These are phyloP conservation scores for Auricularia auricula-judae DNA, from an alignment of 768 basidiomycete species.

Conservation along the genomic window DNA sequence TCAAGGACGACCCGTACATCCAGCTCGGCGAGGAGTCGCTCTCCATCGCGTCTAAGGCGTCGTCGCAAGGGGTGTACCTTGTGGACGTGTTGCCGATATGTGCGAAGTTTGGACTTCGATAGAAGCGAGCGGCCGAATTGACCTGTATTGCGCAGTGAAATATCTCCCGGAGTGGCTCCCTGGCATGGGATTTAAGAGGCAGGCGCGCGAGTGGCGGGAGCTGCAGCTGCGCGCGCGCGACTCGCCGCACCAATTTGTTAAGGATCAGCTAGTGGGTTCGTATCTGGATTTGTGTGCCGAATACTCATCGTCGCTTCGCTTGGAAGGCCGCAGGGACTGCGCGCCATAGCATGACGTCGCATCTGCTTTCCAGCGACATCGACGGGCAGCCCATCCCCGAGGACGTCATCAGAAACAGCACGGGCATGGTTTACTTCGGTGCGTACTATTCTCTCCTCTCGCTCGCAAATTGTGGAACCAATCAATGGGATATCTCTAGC, in stretches of 20 bases:
- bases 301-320: conserved; percentile 20
- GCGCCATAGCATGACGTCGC: not conserved
- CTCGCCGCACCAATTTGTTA: conserved; percentile 44
- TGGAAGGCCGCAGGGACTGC: conserved; percentile 15
- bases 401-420: not conserved
- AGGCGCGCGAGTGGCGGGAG: conserved; percentile 16
- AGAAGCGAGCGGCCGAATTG: too few species aligned
- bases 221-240: conserved; percentile 5
- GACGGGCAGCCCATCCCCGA: not conserved
- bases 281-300: conserved; percentile 3
- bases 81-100: too few species aligned
- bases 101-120: too few species aligned
- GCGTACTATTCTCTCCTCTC: not conserved
- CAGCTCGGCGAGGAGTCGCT: conserved; percentile 17
- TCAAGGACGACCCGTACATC: conserved; percentile 22
- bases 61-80: too few species aligned
- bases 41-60: not conserved
- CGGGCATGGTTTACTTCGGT: not conserved
- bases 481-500: not conserved
- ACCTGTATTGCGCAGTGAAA: conserved; percentile 12
- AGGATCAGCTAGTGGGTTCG: conserved; percentile 11
- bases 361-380: not conserved
- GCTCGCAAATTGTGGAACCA: not conserved
- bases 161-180: conserved; percentile 28
- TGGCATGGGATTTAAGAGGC: conserved; percentile 22